A percentile compares a stretch with the other conserved stretches of the same genome.
These are phyloP conservation scores for Ascochyta fabae DNA, from an alignment of 2,329 filamentous ascomycete species.

Conservation along the genomic window DNA sequence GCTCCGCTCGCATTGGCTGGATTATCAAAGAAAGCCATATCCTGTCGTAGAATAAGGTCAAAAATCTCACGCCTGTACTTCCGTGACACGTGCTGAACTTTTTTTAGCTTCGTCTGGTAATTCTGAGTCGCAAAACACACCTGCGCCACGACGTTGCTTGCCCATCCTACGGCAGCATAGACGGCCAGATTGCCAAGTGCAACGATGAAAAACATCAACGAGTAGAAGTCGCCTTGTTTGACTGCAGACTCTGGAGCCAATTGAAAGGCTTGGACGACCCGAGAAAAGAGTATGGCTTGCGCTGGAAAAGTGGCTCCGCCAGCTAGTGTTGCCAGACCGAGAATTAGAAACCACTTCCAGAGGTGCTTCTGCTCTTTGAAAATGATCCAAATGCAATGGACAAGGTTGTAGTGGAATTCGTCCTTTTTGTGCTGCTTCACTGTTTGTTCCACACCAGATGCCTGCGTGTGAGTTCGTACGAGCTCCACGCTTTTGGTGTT, in stretches of 20 bases:
- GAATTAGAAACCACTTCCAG: constrained; percentile 45
- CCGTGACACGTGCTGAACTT: constrained; percentile 31
- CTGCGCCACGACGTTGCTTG: constrained; percentile 55
- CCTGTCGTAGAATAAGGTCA: constrained; percentile 86
- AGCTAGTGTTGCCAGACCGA: constrained; percentile 39
- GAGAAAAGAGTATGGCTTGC: constrained; percentile 59
- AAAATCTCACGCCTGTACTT: constrained; percentile 66
- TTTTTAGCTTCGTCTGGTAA: not conserved
- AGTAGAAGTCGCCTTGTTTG: constrained; percentile 57
- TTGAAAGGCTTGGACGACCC: constrained; percentile 57
- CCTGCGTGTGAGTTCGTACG: constrained; percentile 39
- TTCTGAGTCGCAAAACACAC: constrained; percentile 32
- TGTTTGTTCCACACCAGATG: constrained; percentile 31
- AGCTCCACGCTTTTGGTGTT: constrained; percentile 25
- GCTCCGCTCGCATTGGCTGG: constrained; percentile 90
- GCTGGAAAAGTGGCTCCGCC: constrained; percentile 25
- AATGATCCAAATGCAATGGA: constrained; percentile 34
- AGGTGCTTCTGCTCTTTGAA: constrained; percentile 45
- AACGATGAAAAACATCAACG: constrained; percentile 64
- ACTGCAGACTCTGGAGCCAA: constrained; percentile 49
- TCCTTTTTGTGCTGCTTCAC: constrained; percentile 25
- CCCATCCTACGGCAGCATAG: constrained; percentile 56
- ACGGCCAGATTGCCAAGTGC: constrained; percentile 55
- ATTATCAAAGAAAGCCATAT: constrained; percentile 88
- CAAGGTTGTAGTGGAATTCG: constrained; percentile 38